Evolutionary conservation across 1,284 basidiomycete species (phyloP), one percentile per base, ranked within the genome.

Genomic region (Puccinia coronata): DNA sequence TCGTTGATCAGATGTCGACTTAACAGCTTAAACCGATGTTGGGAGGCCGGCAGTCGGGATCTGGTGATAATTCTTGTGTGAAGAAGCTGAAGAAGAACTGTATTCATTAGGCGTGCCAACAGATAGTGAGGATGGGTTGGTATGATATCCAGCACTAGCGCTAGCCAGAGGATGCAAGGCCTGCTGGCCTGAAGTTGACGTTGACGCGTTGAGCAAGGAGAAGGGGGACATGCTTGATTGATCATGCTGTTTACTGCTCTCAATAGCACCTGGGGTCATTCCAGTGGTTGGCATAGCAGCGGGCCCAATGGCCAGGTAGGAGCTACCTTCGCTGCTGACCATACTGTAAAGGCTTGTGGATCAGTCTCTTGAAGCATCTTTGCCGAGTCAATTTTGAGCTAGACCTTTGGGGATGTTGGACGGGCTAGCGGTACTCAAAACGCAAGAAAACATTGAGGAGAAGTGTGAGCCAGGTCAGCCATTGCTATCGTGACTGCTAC

Each of bases 181-280:
- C 5, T 36, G 51, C 47, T 51, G 67, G n/a, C 57, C 79, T 28
- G 59, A 55, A 28, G 55, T 34, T 16, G 51, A 51, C 25, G 59
- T 51, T 34, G 75, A 78, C 23, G 36, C 47, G 61, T 51, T 63
- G 31, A 65, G 16, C n/a, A 65, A 16, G 25, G 72, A 81, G 41
- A 69, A 81, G 3, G 80, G 71, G 47, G 80, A 75, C 49, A 81
- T 51, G 61, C 71, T 75, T 11, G 67, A 47, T 36, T 81, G 71
- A 53, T 81, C 80, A 23, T 69, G 71, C 18, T 80, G 51, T 18
- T 43, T 53, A 34, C 77, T 71, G 51, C 79, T 72, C 28, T 63
- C 57, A 36, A 25, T 36, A 6, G 70, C 36, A 34, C 39, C 39
- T 34, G 39, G 2, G 63, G 8, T 63, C 39, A 39, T 36, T 23